Conservation (phyloP, 139 green algal genomes). For the Trebouxia sp. region DNA sequence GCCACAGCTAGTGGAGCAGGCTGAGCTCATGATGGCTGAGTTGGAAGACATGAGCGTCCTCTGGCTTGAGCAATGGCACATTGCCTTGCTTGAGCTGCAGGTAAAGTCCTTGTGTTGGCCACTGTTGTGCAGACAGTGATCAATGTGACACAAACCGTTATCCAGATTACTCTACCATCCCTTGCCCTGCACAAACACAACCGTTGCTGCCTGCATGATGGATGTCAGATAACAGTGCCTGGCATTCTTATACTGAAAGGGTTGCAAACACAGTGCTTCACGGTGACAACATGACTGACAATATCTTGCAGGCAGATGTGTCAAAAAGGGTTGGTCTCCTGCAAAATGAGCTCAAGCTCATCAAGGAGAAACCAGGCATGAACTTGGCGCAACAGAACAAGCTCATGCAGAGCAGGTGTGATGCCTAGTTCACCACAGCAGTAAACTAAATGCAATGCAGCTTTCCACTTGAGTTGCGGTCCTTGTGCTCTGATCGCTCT, state of each 20-base stretch:
- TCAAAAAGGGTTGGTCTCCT: background rate
- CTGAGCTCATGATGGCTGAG: constrained; percentile 39
- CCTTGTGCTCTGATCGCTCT: no score
- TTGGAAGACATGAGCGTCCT: constrained; percentile 56
- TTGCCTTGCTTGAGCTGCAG: constrained; percentile 59
- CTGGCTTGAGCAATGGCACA: constrained; percentile 70
- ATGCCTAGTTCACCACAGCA: no score
- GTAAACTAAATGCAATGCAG: no score
- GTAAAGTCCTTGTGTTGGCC: no score
- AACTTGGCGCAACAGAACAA: background rate
- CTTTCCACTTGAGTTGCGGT: no score
- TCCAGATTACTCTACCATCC: no score
- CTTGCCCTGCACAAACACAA: background rate
- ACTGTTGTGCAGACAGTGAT: background rate
- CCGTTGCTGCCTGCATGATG: background rate
- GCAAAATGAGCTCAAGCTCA: background rate
- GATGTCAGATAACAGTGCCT: background rate
- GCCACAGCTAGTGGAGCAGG: constrained; percentile 14
- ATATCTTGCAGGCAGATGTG: constrained; percentile 1
- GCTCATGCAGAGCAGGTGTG: background rate
- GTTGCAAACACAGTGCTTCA: background rate
- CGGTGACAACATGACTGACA: background rate
- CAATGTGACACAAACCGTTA: background rate
- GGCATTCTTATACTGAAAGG: background rate
- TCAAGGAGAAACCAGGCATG: background rate